A percentile compares a stretch with the other conserved stretches of the same genome.
phyloP scores from a whole-genome alignment of 2,329 filamentous ascomycete genomes.

The Colletotrichum sidae region DNA sequence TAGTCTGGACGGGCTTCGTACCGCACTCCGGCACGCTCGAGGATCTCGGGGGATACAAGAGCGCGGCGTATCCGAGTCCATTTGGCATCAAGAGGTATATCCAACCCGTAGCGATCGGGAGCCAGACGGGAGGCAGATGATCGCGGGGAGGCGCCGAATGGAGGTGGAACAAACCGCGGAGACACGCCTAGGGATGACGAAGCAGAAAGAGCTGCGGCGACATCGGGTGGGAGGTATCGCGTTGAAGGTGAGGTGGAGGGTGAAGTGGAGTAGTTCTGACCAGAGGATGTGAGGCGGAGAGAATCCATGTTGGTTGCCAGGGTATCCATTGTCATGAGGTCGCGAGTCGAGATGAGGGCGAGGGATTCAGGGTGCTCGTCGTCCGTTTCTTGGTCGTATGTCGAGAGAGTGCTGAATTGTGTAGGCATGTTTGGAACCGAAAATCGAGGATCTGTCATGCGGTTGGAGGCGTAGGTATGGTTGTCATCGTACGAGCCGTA shows the following conservation, averaged over 20 bases:
- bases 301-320: conserved; percentile 55
- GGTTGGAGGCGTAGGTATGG: conserved; percentile 52
- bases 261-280: conserved; percentile 51
- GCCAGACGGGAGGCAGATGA: conserved; percentile 54
- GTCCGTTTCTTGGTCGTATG: conserved; percentile 54
- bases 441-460: conserved; percentile 46
- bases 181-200: conserved; percentile 52
- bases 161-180: conserved; percentile 53
- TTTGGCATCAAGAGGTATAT: conserved; percentile 67
- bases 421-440: conserved; percentile 24
- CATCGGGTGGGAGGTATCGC: conserved; percentile 49
- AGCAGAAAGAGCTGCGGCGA: conserved; percentile 42
- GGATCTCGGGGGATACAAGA: conserved; percentile 68
- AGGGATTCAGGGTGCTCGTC: conserved; percentile 51
- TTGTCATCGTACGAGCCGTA: conserved; percentile 52
- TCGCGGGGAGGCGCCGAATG: conserved; percentile 37
- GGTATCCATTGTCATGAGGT: conserved; percentile 62
- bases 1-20: conserved; percentile 72
- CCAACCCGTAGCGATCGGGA: conserved; percentile 67
- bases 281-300: conserved; percentile 52
- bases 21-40: conserved; percentile 65
- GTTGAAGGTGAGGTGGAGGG: conserved; percentile 46
- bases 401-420: conserved; percentile 41
- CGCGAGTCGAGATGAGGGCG: conserved; percentile 65
- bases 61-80: conserved; percentile 70